A percentile compares a stretch with the other conserved stretches of the same genome.
Evolutionary conservation across 2,329 filamentous ascomycete genomes (phyloP).

Genomic region (Beauveria sp.): DNA sequence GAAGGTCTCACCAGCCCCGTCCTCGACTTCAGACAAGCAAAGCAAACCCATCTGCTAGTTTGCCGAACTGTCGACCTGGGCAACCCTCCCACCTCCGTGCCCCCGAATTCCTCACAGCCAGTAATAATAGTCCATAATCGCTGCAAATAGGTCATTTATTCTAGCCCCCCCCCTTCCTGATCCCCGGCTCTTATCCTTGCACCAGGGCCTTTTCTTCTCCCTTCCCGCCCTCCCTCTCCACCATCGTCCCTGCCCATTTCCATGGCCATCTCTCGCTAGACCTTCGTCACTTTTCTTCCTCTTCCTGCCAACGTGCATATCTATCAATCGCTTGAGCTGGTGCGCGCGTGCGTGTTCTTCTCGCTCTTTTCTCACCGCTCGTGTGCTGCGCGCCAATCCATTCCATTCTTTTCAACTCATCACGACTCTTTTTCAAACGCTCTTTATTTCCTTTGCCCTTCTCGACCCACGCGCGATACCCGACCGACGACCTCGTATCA

Average conservation of each 20-base stretch:
- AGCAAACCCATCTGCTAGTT: background rate
- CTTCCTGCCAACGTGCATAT: background rate
- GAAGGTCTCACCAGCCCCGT: background rate
- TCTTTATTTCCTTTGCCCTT: background rate
- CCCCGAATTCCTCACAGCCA: background rate
- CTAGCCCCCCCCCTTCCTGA: background rate
- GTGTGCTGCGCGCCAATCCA: conserved; percentile 13
- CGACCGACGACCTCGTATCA: background rate
- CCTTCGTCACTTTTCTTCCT: background rate
- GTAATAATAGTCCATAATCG: background rate
- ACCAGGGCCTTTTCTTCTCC: background rate
- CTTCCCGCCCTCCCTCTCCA: background rate
- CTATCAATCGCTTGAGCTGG: conserved; percentile 1
- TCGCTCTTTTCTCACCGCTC: background rate
- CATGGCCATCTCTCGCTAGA: background rate
- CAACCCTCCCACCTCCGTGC: background rate
- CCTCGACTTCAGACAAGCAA: background rate
- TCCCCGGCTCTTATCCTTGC: background rate
- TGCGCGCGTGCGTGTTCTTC: conserved; percentile 12
- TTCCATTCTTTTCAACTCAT: conserved; percentile 3
- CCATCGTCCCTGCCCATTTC: conserved; percentile 6
- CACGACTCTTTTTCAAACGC: background rate
- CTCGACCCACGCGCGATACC: background rate
- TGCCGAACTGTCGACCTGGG: no score
- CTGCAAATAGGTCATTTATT: background rate